Percentiles rank a stretch among this genome's conserved stretches.
phyloP scores from a whole-genome alignment of 805 yeast genomes.

The Saccharomycopsis oosterbeekiorum region DNA sequence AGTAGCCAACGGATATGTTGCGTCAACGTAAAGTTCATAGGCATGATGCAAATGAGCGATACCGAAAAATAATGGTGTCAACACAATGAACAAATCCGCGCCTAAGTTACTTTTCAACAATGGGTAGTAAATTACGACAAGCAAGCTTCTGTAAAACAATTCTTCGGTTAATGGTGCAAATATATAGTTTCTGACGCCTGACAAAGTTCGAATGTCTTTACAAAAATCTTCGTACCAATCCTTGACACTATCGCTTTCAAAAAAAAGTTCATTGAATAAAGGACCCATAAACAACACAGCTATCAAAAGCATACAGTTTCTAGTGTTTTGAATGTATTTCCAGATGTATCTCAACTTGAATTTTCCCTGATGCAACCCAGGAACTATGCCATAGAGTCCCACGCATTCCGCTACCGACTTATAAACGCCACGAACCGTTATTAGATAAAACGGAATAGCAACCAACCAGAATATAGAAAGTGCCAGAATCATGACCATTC shows the following conservation, averaged over 20 bases:
- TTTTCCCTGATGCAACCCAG: conserved; percentile 24
- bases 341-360: conserved; percentile 12
- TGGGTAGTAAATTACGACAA: conserved; percentile 27
- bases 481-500: conserved; percentile 1
- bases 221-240: not conserved
- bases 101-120: conserved; percentile 13
- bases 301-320: conserved; percentile 26
- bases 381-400: conserved; percentile 28
- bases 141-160: conserved; percentile 48
- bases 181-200: conserved; percentile 45
- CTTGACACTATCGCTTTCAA: conserved; percentile 19
- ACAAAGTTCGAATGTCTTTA: conserved; percentile 23
- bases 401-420: conserved; percentile 11
- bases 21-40: conserved; percentile 31
- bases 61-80: conserved; percentile 61
- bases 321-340: conserved; percentile 16
- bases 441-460: conserved; percentile 2
- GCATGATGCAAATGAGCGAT: conserved; percentile 76
- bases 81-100: conserved; percentile 23
- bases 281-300: conserved; percentile 41
- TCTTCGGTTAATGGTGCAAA: conserved; percentile 79
- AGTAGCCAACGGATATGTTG: conserved; percentile 22
- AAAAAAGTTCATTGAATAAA: conserved; percentile 27
- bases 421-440: not conserved
- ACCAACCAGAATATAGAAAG: conserved; percentile 2